Percentiles rank a stretch among this genome's conserved stretches.
phyloP scores from a whole-genome alignment of 2,329 filamentous ascomycete genomes.

The Diaporthe ampelina region DNA sequence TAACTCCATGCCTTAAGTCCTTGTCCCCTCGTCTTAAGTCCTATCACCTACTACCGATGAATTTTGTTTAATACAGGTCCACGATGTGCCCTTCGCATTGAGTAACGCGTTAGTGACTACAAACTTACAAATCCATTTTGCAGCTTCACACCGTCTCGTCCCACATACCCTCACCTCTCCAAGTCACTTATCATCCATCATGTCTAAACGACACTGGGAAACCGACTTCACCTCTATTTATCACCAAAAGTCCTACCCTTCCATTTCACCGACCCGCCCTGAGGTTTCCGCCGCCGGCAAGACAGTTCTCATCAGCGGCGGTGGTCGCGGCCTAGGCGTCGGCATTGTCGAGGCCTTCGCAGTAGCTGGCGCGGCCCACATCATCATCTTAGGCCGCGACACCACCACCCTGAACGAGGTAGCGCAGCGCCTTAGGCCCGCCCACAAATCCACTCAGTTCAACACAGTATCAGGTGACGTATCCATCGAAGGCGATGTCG shows the following conservation, averaged over 20 bases:
- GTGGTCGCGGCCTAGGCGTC: conserved; percentile 64
- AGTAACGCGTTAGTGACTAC: neutral
- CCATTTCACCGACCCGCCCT: conserved; percentile 46
- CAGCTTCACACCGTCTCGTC: no score
- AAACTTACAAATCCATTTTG: neutral
- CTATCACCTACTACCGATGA: neutral
- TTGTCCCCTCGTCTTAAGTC: neutral
- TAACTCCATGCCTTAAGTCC: conserved; percentile 6
- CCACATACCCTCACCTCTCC: no score
- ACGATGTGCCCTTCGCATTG: neutral
- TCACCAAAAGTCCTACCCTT: conserved; percentile 45
- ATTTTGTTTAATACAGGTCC: neutral
- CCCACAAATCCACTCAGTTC: conserved; percentile 37
- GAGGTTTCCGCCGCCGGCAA: conserved; percentile 53
- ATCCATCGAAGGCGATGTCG: conserved; percentile 38
- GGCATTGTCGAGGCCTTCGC: conserved; percentile 62
- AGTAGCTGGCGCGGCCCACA: conserved; percentile 64
- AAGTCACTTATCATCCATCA: neutral
- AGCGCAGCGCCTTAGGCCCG: neutral
- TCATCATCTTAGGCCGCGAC: conserved; percentile 60
- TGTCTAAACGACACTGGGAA: neutral
- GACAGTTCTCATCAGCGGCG: conserved; percentile 64
- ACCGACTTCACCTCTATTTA: conserved; percentile 21
- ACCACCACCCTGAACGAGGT: conserved; percentile 43
- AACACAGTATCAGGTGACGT: conserved; percentile 42